Base-by-base conservation (phyloP, 2,329 filamentous ascomycete genomes). In the Cercospora sp. region DNA sequence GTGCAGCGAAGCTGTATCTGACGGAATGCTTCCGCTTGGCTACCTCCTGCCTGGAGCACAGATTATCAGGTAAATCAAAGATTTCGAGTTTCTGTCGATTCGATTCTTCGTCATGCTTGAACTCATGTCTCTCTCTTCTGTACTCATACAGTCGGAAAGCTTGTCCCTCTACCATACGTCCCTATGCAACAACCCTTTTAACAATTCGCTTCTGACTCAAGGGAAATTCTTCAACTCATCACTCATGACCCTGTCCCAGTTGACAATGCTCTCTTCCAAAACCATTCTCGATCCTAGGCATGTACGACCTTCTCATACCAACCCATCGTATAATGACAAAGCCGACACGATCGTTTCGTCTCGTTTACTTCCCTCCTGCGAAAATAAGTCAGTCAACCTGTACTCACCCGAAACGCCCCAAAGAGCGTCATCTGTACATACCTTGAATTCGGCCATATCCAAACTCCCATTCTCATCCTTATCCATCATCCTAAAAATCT, bases 401-500 rank as follows among this genome's bases (percentile, higher is more conserved):
- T 7, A 10, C 30, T 31, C 30, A 31, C 1, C 8, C 30, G 8
- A 31, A 31, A 10, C 1, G 9, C 30, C 30, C 30, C 30, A 31
- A 31, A 31, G 10, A 31, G 8, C 8, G 30, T 31, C 30, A 31
- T 31, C 30, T 31, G 30, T 31, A 10, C 30, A 31, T 31, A 31
- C 76, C 75, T 98, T 98, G 86, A 99, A 99, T 80, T 99, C 95
- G 69, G 94, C 91, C 87, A 97, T 94, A 80, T 98, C 94, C 75
- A 99, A 84, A 78, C 92, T 96, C 75, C 94, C 95, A 79, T 98
- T 98, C 84, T 98, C 94, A 80, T 99, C 95, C 87, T 99, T 99
- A 85, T 99, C 95, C 95, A 99, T 99, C 95, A 98, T 98, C 77
- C 91, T 87, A 86, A 99, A 99, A 81, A 99, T 98, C 86, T 99